Percentiles rank a stretch among this genome's conserved stretches.
Evolutionary conservation across 2,329 filamentous ascomycete genomes (phyloP).

Genomic region (Chalaropsis ovoidea): DNA sequence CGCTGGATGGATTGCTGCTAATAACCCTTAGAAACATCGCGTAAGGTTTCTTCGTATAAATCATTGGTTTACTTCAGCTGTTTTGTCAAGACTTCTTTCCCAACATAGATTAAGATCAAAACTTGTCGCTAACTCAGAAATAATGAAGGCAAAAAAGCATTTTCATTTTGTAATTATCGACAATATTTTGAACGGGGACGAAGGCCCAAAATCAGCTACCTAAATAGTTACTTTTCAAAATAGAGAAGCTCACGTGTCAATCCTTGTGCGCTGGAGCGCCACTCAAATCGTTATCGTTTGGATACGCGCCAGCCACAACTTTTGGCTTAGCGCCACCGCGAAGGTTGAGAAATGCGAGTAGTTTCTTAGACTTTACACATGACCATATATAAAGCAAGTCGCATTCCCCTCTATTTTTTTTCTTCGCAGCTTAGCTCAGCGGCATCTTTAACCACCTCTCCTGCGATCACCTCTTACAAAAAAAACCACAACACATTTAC

Average conservation of each 20-base stretch:
- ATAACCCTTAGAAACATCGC: background rate
- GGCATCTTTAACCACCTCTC: background rate
- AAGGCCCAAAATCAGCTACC: too few relatives aligned
- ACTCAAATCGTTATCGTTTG: background rate
- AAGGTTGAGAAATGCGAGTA: background rate
- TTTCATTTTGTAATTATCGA: too few relatives aligned
- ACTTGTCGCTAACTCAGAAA: too few relatives aligned
- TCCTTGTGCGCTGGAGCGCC: background rate
- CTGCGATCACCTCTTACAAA: background rate
- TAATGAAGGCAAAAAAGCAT: too few relatives aligned
- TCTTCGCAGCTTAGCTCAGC: background rate
- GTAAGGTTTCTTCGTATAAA: background rate
- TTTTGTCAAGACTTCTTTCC: too few relatives aligned
- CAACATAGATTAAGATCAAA: too few relatives aligned
- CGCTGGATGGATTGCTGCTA: background rate
- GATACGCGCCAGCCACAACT: background rate
- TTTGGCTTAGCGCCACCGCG: background rate
- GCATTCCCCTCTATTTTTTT: constrained; percentile 10
- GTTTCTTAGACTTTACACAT: background rate
- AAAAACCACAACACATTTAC: background rate
- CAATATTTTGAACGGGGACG: too few relatives aligned
- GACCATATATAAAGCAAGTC: background rate
- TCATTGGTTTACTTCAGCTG: background rate
- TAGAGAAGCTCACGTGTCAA: background rate
- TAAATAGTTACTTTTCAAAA: background rate